Conservation (phyloP, 768 basidiomycete genomes). For the Cyathus striatus region DNA sequence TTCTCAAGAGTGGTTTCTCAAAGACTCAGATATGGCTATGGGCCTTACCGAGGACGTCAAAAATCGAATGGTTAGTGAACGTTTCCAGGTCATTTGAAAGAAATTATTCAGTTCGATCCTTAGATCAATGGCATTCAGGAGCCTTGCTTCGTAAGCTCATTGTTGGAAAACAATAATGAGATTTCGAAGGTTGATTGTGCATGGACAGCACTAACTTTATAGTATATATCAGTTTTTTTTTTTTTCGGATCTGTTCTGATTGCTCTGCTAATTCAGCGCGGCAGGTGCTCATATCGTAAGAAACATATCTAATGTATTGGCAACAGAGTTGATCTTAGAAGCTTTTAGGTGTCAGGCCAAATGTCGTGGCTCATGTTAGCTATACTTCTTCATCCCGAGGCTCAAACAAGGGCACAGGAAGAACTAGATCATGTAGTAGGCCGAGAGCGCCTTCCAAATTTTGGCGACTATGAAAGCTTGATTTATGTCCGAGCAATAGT, state of each 20-base stretch:
- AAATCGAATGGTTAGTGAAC: not conserved
- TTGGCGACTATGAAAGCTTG: too few species aligned
- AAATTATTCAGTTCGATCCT: not conserved
- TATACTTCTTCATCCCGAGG: too few species aligned
- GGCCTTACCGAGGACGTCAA: not conserved
- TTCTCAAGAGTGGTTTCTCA: not conserved
- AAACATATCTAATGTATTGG: too few species aligned
- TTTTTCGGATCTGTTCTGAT: not conserved
- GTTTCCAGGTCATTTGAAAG: not conserved
- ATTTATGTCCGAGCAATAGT: too few species aligned
- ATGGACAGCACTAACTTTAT: not conserved
- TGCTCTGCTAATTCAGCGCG: not conserved
- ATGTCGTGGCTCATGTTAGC: too few species aligned
- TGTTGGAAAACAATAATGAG: not conserved
- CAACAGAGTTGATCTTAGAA: too few species aligned
- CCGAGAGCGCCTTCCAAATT: too few species aligned
- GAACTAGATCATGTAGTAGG: too few species aligned
- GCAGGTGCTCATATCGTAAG: not conserved
- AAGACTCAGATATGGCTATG: not conserved
- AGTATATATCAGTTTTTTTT: not conserved
- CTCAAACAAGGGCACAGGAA: too few species aligned
- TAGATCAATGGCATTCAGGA: not conserved
- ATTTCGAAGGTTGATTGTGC: not conserved
- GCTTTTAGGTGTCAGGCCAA: too few species aligned
- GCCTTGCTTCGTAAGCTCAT: not conserved